These are phyloP conservation scores for Neocallimastix lanati DNA, from an alignment of 192 early-diverging fungal genomes.

Conservation along the genomic window DNA sequence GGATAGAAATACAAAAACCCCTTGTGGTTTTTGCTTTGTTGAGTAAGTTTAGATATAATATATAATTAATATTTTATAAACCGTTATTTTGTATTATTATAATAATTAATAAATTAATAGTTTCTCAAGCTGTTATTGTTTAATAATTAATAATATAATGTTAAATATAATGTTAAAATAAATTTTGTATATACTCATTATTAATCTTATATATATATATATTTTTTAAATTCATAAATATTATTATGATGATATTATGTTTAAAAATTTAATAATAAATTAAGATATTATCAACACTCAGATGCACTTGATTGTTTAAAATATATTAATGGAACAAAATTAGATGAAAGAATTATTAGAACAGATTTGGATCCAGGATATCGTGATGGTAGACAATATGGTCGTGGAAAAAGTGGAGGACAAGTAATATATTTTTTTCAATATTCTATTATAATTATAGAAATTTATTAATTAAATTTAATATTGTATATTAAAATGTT, in stretches of 20 bases:
- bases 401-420: slow-evolving; percentile 81
- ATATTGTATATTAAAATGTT: too few species aligned
- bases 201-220: too few species aligned
- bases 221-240: background rate
- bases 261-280: too few species aligned
- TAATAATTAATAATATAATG: too few species aligned
- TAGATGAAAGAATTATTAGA: slow-evolving; percentile 87
- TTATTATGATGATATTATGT: too few species aligned
- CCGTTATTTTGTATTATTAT: background rate
- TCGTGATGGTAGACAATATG: slow-evolving; percentile 79
- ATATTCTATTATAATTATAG: too few species aligned
- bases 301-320: slow-evolving; percentile 86
- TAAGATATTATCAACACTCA: slow-evolving; percentile 71
- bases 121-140: too few species aligned
- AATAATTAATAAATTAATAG: too few species aligned
- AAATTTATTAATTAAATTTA: too few species aligned
- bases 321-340: slow-evolving; percentile 81
- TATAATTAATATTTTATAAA: background rate
- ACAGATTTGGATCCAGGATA: slow-evolving; percentile 94
- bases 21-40: slow-evolving; percentile 98
- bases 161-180: too few species aligned
- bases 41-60: slow-evolving; percentile 35
- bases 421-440: too few species aligned
- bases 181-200: too few species aligned
- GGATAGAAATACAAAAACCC: slow-evolving; percentile 78